Evolutionary conservation across 495 filamentous ascomycete genomes (phyloP), one percentile per base, ranked within the genome.

Genomic region (Penicillium subrubescens): DNA sequence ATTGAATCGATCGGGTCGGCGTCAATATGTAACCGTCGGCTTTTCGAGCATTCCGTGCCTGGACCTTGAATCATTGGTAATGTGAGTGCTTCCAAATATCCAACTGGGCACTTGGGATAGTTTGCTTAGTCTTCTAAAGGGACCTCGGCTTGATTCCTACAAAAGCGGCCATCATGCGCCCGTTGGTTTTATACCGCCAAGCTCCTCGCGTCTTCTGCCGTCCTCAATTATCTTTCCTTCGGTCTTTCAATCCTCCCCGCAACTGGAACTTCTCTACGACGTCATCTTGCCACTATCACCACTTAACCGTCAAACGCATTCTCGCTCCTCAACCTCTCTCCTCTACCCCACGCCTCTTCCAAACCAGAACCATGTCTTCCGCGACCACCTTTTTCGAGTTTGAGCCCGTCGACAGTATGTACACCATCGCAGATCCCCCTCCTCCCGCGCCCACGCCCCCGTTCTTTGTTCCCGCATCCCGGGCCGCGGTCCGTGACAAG

Each of bases 361-460:
- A 59, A 46, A 54, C 65, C 71, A 71, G 62, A 63, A 88, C 76
- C 68, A 99, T 97, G 94, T 79, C 94, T 46, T 92, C 93, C 57
- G 93, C 93, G 64, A 95, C 93, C 14, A 86, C 79, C 60, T 92
- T 99, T 79, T 97, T 90, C 81, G 92, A 97, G 68, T 97, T 98
- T 79, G 92, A 90, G 81, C 88, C 92, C 48, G 84, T 88, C 52
- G 88, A 93, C 69, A 92, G 90, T 92, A 85, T 50, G 89, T 86
- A 46, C 29, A 43, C 8, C 8, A 15, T 4, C 15, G 11, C 43
- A 33, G 17, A 52, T n/a, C 33, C 34, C 23, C 14, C 43, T 19
- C 21, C 44, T 19, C 21, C 44, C 44, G 19, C 0, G 43, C 44
- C 44, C 21, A 57, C 61, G 41, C 37, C 34, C 41, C 41, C 35